A percentile compares a stretch with the other conserved stretches of the same genome.
Evolutionary conservation across 2,329 filamentous ascomycete species (phyloP).

Genomic region (Sclerotinia nivalis): DNA sequence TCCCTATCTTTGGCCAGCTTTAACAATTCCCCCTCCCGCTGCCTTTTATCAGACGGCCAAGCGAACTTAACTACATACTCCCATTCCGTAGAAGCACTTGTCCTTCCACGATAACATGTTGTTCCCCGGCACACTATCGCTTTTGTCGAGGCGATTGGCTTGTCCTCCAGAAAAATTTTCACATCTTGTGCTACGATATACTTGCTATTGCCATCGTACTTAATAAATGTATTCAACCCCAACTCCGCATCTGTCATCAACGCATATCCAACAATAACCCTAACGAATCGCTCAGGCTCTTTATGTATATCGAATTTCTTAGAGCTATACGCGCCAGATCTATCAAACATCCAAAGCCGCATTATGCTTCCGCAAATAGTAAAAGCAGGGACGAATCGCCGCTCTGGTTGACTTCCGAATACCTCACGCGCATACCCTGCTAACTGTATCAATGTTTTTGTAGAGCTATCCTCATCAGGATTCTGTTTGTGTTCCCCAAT

Average conservation of each 20-base stretch:
- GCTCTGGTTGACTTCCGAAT: conserved; percentile 40
- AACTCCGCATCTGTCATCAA: conserved; percentile 42
- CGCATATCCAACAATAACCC: conserved; percentile 37
- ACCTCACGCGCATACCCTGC: conserved; percentile 35
- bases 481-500: neutral
- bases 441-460: conserved; percentile 35
- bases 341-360: conserved; percentile 42
- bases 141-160: conserved; percentile 30
- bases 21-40: conserved; percentile 37
- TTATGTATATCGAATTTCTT: conserved; percentile 40
- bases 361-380: conserved; percentile 36
- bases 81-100: conserved; percentile 30
- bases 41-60: conserved; percentile 39
- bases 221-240: conserved; percentile 39
- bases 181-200: conserved; percentile 29
- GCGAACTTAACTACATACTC: conserved; percentile 41
- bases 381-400: conserved; percentile 41
- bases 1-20: conserved; percentile 35
- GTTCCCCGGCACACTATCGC: conserved; percentile 32
- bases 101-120: conserved; percentile 31
- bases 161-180: conserved; percentile 31
- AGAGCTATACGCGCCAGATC: conserved; percentile 41
- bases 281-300: conserved; percentile 39
- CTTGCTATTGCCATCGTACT: conserved; percentile 27
- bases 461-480: conserved; percentile 30